Conservation (phyloP, 768 basidiomycete species). For the Suillus lakei region DNA sequence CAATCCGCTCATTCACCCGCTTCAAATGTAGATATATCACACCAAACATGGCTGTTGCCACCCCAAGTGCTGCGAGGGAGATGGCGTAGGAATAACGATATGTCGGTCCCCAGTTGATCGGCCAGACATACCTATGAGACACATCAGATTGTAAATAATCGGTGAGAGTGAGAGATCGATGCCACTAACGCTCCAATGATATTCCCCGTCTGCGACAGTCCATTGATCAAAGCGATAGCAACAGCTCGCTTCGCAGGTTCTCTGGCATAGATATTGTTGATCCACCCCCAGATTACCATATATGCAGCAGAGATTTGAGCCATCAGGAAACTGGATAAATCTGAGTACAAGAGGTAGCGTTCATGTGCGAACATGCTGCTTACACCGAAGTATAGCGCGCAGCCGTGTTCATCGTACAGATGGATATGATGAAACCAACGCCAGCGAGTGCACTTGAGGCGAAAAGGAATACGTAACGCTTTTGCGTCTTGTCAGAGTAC, state of each 20-base stretch:
- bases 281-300: constrained; percentile 58
- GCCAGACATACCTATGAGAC: constrained; percentile 49
- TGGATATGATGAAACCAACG: constrained; percentile 69
- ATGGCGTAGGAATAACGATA: constrained; percentile 73
- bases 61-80: constrained; percentile 59
- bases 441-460: constrained; percentile 57
- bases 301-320: constrained; percentile 72
- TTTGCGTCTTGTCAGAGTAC: constrained; percentile 69
- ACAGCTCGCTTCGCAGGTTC: constrained; percentile 85
- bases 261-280: constrained; percentile 63
- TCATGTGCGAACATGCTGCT: constrained; percentile 18
- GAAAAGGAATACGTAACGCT: constrained; percentile 71
- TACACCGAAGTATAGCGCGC: constrained; percentile 67
- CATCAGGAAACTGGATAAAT: constrained; percentile 64
- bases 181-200: constrained; percentile 71
- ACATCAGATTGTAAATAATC: neutral
- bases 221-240: constrained; percentile 77
- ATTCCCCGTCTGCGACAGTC: constrained; percentile 81
- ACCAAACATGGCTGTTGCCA: constrained; percentile 52
- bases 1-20: constrained; percentile 41
- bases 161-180: neutral
- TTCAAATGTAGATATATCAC: constrained; percentile 47
- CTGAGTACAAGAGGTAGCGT: constrained; percentile 1
- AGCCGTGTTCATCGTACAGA: constrained; percentile 61
- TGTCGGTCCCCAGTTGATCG: constrained; percentile 63